Percentiles rank a stretch among this genome's conserved stretches.
Conservation (phyloP, 352 stramenopile genomes). For the Pythium chondricola region DNA sequence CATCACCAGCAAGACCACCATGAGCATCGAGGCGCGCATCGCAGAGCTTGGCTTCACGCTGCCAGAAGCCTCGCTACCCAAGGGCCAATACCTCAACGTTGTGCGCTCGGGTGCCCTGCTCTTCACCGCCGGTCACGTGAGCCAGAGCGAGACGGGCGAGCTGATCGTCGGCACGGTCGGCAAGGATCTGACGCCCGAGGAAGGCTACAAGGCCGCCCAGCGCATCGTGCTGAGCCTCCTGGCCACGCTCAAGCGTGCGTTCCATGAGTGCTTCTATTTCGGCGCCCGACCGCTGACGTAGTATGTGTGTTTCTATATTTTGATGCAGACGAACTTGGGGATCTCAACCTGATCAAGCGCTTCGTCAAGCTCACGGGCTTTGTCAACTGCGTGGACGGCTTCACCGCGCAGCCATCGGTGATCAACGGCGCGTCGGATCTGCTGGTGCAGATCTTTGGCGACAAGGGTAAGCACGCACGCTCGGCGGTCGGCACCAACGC, state of each 20-base stretch:
- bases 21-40: conserved; percentile 55
- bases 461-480: conserved; percentile 70
- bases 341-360: conserved; percentile 86
- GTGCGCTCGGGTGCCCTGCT: conserved; percentile 51
- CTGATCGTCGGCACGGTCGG: conserved; percentile 82
- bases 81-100: conserved; percentile 64
- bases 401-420: conserved; percentile 79
- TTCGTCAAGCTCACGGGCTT: conserved; percentile 93
- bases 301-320: too few relatives aligned
- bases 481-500: conserved; percentile 92
- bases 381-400: conserved; percentile 88
- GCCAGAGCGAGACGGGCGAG: conserved; percentile 31
- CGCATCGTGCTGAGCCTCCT: conserved; percentile 79
- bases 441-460: conserved; percentile 68
- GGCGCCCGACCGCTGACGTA: too few relatives aligned
- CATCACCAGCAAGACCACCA: conserved; percentile 13
- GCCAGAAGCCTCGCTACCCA: conserved; percentile 49
- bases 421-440: conserved; percentile 92
- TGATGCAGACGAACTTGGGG: conserved; percentile 51
- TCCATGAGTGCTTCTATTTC: too few relatives aligned
- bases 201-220: conserved; percentile 83
- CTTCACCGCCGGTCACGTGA: conserved; percentile 60
- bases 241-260: conserved; percentile 77
- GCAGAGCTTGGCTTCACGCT: conserved; percentile 64
- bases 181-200: conserved; percentile 66